Conservation (phyloP, 2,329 filamentous ascomycete genomes). For the Neopestalotiopsis sp. region DNA sequence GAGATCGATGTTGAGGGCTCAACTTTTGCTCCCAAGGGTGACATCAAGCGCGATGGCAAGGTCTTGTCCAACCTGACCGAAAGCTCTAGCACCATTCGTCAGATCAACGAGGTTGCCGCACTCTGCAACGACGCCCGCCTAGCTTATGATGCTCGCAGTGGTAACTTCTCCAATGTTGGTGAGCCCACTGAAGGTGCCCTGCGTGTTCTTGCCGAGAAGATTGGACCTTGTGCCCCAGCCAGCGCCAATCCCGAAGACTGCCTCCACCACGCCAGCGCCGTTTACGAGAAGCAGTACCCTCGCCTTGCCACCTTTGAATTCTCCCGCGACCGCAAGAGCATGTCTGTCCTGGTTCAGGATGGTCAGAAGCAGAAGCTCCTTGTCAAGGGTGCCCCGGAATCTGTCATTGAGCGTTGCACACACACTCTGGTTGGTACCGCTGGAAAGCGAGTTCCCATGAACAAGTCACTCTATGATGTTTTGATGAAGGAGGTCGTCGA, state of each 20-base stretch:
- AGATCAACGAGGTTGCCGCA: constrained; percentile 74
- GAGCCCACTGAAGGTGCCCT: constrained; percentile 96
- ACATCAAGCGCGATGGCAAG: constrained; percentile 72
- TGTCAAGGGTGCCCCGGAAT: constrained; percentile 96
- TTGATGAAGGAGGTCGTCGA: constrained; percentile 82
- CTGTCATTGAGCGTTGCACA: constrained; percentile 90
- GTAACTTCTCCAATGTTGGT: constrained; percentile 80
- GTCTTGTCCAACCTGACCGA: constrained; percentile 70
- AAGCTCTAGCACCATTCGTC: constrained; percentile 76
- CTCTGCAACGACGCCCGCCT: constrained; percentile 91
- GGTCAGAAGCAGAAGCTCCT: constrained; percentile 78
- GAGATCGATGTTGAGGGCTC: constrained; percentile 92
- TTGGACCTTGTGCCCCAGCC: constrained; percentile 76
- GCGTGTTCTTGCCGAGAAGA: constrained; percentile 89
- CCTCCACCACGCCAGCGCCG: constrained; percentile 81
- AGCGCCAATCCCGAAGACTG: constrained; percentile 62
- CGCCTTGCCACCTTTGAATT: constrained; percentile 93
- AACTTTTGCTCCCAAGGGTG: constrained; percentile 85
- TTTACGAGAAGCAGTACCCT: constrained; percentile 78
- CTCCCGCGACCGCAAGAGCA: constrained; percentile 96
- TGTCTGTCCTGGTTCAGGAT: constrained; percentile 88
- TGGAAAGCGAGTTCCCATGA: constrained; percentile 78
- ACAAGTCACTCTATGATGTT: constrained; percentile 69
- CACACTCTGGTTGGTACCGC: constrained; percentile 77
- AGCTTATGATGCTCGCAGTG: constrained; percentile 78